Evolutionary conservation across 768 basidiomycete genomes (phyloP).

Genomic region (Dentipellis fragilis): DNA sequence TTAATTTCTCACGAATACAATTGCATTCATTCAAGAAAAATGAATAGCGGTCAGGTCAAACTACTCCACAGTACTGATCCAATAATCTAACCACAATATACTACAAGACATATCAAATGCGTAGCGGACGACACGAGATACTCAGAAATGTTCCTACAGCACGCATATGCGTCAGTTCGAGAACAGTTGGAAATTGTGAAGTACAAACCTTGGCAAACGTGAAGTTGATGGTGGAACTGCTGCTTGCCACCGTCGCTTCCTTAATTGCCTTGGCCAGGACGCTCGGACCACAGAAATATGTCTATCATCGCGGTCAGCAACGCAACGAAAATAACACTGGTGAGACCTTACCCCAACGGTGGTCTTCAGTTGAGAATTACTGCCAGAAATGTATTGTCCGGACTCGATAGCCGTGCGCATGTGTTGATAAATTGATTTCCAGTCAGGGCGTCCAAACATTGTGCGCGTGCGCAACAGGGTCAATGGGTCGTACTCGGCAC

Average conservation of each 20-base stretch:
- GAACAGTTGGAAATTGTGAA: slow-evolving; percentile 2
- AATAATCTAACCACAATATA: not conserved
- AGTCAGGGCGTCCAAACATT: slow-evolving; percentile 88
- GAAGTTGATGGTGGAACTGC: slow-evolving; percentile 53
- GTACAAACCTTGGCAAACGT: slow-evolving; percentile 69
- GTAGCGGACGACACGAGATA: not conserved
- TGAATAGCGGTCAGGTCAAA: no score
- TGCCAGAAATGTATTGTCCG: slow-evolving; percentile 75
- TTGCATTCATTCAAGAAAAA: no score
- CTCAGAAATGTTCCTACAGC: slow-evolving; percentile 51
- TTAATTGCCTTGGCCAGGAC: slow-evolving; percentile 69
- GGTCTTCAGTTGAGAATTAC: slow-evolving; percentile 69
- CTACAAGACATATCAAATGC: slow-evolving; percentile 1
- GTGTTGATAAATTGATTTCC: slow-evolving; percentile 68
- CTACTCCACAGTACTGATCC: no score
- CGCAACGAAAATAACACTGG: slow-evolving; percentile 3
- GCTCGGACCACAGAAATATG: slow-evolving; percentile 84
- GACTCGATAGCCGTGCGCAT: slow-evolving; percentile 72
- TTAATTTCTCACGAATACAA: no score
- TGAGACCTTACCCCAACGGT: slow-evolving; percentile 61
- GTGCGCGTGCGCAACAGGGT: slow-evolving; percentile 84
- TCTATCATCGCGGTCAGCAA: slow-evolving; percentile 29
- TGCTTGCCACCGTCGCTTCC: slow-evolving; percentile 50
- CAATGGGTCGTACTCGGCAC: slow-evolving; percentile 79
- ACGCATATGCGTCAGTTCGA: slow-evolving; percentile 1